A percentile compares a stretch with the other conserved stretches of the same genome.
phyloP scores from a whole-genome alignment of 441 rosid genomes.

The Bocquillonia castaneifolia region DNA sequence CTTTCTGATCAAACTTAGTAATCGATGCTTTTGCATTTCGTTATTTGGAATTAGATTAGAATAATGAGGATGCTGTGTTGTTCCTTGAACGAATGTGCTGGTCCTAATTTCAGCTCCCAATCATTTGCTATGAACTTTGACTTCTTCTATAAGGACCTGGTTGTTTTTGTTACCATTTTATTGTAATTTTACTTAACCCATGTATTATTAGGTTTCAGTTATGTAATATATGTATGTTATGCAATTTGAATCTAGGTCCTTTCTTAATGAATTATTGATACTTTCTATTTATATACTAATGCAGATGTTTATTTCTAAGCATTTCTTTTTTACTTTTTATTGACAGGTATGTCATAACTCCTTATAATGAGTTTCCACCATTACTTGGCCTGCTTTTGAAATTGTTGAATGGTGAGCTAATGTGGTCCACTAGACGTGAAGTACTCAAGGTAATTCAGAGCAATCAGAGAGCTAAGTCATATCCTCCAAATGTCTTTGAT shows the following conservation, averaged over 20 bases:
- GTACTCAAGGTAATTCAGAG: slow-evolving; percentile 74
- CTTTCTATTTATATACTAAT: not conserved
- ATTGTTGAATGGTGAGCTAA: slow-evolving; percentile 92
- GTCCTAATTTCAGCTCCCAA: not conserved
- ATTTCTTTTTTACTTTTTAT: not conserved
- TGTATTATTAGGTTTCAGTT: too few relatives aligned
- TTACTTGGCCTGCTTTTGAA: slow-evolving; percentile 94
- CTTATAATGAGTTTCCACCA: slow-evolving; percentile 87
- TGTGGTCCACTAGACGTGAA: slow-evolving; percentile 99
- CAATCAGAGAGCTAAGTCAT: slow-evolving; percentile 19
- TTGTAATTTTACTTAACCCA: not conserved
- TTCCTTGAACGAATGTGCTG: not conserved
- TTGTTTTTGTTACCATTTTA: not conserved
- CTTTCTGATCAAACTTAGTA: not conserved
- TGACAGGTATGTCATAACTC: slow-evolving; percentile 90
- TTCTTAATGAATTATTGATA: not conserved
- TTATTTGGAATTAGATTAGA: not conserved
- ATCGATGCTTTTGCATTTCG: not conserved
- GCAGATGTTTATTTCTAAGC: too few relatives aligned
- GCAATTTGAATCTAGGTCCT: not conserved
- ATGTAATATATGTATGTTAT: not conserved
- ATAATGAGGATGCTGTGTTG: not conserved
- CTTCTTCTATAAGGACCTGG: not conserved
- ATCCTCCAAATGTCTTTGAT: slow-evolving; percentile 17
- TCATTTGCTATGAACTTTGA: not conserved